Evolutionary conservation across 257 asterid genomes (phyloP), one percentile per base, ranked within the genome.

Genomic region (Sherardia arvensis): DNA sequence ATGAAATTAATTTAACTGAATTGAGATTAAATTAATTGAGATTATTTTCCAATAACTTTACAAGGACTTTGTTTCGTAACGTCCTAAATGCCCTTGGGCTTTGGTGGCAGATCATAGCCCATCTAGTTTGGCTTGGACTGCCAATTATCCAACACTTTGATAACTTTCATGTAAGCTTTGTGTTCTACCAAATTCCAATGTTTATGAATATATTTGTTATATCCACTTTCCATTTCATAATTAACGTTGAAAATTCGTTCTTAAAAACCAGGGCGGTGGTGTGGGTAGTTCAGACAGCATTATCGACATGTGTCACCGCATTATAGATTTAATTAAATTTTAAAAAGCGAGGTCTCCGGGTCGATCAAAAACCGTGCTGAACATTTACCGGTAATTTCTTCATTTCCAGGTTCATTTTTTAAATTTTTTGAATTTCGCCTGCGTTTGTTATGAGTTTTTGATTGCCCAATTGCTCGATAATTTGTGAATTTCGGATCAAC

Each of bases 301-400:
- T 12, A 29, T 47, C 7, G 20, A 32, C 69, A 65, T 53, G 29
- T 51, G 68, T 51, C 61, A 7, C 10, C 59, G 12, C 51, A 21
- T 17, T 27, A 40, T n/a, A 25, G 14, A 49, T 11, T 23, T 26
- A 7, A 26, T 10, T 20, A 29, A 15, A 53, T 43, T 25, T 11
- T 5, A 11, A 45, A 58, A 10, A 17, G 18, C 26, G 27, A 36
- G 30, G 36, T 26, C 56, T 40, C 33, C 66, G n/a, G 23, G 48
- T 21, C 68, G 60, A 64, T 64, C 60, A 49, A 29, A n/a, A 64
- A 29, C 27, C 26, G 60, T 29, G 28, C 49, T 20, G 28, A 45
- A 34, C 43, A 22, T 4, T n/a, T 14, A 66, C 70, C 38, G 57
- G 71, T 66, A 66, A 56, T 10, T 54, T 66, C 56, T 66, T 36